These are phyloP conservation scores for Saccharomyces hybrid DNA, from an alignment of 1,139 yeast species.

Conservation along the genomic window DNA sequence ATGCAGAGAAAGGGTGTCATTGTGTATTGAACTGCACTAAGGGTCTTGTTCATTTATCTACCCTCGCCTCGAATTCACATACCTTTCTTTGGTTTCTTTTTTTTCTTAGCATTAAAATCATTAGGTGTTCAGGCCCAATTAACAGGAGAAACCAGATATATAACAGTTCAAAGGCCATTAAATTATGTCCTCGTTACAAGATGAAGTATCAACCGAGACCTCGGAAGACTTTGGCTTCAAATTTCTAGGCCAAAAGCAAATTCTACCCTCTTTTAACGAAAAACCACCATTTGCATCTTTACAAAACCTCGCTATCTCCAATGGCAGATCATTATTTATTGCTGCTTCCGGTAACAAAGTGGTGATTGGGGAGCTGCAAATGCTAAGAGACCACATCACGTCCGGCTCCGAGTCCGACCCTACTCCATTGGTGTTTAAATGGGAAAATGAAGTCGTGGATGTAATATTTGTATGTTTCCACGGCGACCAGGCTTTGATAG, in stretches of 20 bases:
- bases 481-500: background rate
- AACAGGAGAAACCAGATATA: background rate
- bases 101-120: background rate
- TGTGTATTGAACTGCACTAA: background rate
- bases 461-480: slow-evolving; percentile 8
- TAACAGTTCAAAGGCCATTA: too few species aligned
- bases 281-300: slow-evolving; percentile 26
- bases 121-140: background rate
- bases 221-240: slow-evolving; percentile 36
- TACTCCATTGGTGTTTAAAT: background rate
- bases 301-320: slow-evolving; percentile 23
- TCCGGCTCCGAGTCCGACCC: slow-evolving; percentile 5
- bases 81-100: background rate
- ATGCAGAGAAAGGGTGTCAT: background rate
- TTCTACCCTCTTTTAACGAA: slow-evolving; percentile 30
- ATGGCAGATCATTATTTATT: slow-evolving; percentile 18
- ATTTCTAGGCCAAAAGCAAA: slow-evolving; percentile 27
- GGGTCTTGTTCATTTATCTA: background rate
- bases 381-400: slow-evolving; percentile 20
- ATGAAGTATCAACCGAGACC: slow-evolving; percentile 23
- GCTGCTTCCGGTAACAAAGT: slow-evolving; percentile 29
- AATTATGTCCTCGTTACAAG: slow-evolving; percentile 14
- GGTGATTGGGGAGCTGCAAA: slow-evolving; percentile 27
- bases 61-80: background rate
- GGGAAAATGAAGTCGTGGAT: slow-evolving; percentile 2